Base-by-base conservation (phyloP, 179 eudicot species). In the Beta corolliflora region DNA sequence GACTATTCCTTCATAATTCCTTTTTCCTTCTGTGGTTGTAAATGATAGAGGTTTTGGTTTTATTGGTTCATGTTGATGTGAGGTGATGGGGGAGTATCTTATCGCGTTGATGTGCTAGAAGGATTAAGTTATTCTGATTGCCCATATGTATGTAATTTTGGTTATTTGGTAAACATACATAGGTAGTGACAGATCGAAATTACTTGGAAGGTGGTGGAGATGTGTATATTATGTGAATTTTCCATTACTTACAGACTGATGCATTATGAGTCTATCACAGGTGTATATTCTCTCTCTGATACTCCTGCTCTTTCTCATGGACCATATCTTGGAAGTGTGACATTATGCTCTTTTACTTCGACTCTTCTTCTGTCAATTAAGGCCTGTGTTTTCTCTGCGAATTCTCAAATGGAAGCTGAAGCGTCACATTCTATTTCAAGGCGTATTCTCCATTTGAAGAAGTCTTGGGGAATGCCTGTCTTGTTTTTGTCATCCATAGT, bases 391-490 rank as follows among this genome's bases (percentile, higher is more conserved):
- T 93, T 93, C 85, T 86, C 94, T 58, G 84, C 90, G 79, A 89
- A 93, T 88, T 95, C 92, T 83, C 95, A 92, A 82, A 76, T 89
- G 70, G 95, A 92, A 86, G 90, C 87, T 45, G 99, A 94, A 77
- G 92, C 91, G 77, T 90, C 93, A 25, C 90, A 86, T 83, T 90
- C 95, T 13, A 87, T 86, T 65, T 87, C 97, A 68, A 91, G 89
- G 82, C 88, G 90, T 78, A 89, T 87, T 84, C 89, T 95, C 73
- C 94, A 92, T 84, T 82, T 92, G 76, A 95, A 95, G 84, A 94
- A 91, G 85, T 92, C 97, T 25, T 93, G 98, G 98, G 97, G 94
- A 79, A 93, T 95, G 99, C 98, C 95, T 13, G 94, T 95, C 59
- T 83, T 95, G 89, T 95, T 90, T 83, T 81, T 95, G 77, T 94